These are phyloP conservation scores for Vishniacozyma victoriae DNA, from an alignment of 768 basidiomycete species.

Conservation along the genomic window DNA sequence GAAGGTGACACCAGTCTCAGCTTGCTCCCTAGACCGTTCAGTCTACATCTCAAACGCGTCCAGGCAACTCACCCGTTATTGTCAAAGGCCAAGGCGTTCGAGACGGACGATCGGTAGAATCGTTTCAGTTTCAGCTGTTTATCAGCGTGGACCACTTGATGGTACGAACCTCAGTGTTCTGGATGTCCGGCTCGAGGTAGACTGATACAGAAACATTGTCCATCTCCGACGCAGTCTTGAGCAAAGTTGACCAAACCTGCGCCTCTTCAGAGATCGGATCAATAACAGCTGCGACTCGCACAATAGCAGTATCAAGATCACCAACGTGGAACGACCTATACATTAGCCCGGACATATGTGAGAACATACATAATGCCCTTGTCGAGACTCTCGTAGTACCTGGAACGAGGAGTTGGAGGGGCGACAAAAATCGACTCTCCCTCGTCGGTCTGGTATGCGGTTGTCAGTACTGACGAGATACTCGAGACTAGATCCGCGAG, in stretches of 20 bases:
- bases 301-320: constrained; percentile 60
- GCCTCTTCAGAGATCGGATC: constrained; percentile 80
- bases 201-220: constrained; percentile 56
- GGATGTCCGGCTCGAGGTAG: constrained; percentile 65
- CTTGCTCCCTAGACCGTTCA: constrained; percentile 53
- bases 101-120: constrained; percentile 78
- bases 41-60: background rate
- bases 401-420: constrained; percentile 57
- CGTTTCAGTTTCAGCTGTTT: constrained; percentile 77
- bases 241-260: constrained; percentile 76
- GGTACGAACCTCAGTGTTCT: constrained; percentile 59
- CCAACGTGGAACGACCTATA: constrained; percentile 66
- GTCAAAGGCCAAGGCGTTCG: constrained; percentile 59
- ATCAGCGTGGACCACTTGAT: background rate
- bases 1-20: constrained; percentile 60
- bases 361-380: constrained; percentile 60
- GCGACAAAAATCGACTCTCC: constrained; percentile 61
- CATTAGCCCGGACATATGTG: background rate
- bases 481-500: constrained; percentile 60
- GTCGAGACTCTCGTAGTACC: constrained; percentile 59
- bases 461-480: constrained; percentile 65
- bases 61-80: constrained; percentile 58
- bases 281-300: constrained; percentile 65
- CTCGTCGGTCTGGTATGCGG: constrained; percentile 52
- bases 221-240: constrained; percentile 49